Conservation (phyloP, 2,329 filamentous ascomycete species). For the Diaporthe helianthi region DNA sequence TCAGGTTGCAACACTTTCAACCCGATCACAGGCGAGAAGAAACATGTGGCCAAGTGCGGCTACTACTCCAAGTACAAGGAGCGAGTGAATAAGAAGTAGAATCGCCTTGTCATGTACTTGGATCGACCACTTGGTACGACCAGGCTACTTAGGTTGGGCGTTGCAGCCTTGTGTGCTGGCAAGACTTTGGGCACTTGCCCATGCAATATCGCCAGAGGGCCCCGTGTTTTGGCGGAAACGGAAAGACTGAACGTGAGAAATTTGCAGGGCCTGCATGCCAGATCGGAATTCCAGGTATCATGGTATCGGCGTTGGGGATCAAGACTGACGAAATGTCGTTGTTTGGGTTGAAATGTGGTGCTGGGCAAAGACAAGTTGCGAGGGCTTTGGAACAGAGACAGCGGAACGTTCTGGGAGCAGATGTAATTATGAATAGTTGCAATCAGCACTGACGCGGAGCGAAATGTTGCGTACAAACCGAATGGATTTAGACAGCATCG, state of each 20-base stretch:
- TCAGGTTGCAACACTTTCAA: constrained; percentile 85
- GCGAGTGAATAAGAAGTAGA: constrained; percentile 45
- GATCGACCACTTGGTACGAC: constrained; percentile 25
- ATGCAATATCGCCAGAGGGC: neutral
- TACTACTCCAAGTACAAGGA: constrained; percentile 73
- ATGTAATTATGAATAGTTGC: neutral
- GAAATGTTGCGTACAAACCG: constrained; percentile 10
- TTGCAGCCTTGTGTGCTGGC: neutral
- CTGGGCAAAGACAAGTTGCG: neutral
- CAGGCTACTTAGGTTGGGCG: neutral
- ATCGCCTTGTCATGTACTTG: neutral
- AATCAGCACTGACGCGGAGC: neutral
- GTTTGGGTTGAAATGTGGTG: neutral
- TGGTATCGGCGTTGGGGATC: constrained; percentile 1
- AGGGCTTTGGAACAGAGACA: neutral
- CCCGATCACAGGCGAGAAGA: constrained; percentile 74
- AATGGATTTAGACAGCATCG: neutral
- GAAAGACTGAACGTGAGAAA: neutral
- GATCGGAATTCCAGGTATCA: neutral
- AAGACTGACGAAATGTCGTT: neutral
- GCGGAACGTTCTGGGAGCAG: neutral
- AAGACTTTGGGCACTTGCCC: constrained; percentile 11
- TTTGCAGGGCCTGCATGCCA: neutral
- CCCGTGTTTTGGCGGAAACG: too few species aligned
- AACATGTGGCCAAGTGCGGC: constrained; percentile 72